These are phyloP conservation scores for Penicillium psychrofluorescens DNA, from an alignment of 495 filamentous ascomycete genomes.

Conservation along the genomic window DNA sequence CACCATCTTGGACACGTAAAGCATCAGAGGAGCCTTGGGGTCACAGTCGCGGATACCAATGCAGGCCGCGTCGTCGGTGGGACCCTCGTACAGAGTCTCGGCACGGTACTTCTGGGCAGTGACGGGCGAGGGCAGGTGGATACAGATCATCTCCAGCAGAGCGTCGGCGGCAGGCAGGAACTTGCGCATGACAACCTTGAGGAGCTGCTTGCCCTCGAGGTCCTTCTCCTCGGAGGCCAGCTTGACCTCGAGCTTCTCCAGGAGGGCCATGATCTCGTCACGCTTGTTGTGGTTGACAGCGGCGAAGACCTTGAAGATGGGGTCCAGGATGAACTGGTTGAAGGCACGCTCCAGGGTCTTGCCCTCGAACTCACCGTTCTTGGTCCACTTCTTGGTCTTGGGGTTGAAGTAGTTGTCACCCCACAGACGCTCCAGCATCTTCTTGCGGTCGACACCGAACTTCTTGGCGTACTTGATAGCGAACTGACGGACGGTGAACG, in stretches of 20 bases:
- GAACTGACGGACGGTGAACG: constrained; percentile 99
- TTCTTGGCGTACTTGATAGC: constrained; percentile 97
- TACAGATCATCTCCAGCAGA: constrained; percentile 99
- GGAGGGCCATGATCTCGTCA: constrained; percentile 75
- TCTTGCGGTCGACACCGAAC: constrained; percentile 97
- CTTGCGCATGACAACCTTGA: constrained; percentile 97
- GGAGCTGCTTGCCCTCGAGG: constrained; percentile 89
- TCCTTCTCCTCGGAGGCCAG: constrained; percentile 80
- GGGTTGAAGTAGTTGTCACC: constrained; percentile 99
- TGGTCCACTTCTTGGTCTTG: constrained; percentile 99
- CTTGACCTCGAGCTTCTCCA: constrained; percentile 90
- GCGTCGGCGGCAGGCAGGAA: constrained; percentile 98
- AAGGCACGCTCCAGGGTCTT: constrained; percentile 93
- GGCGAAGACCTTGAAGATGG: constrained; percentile 97
- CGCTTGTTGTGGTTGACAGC: constrained; percentile 98
- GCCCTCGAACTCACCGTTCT: constrained; percentile 68
- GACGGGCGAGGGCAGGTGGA: constrained; percentile 93
- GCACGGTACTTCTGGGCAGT: constrained; percentile 97
- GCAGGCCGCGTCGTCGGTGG: constrained; percentile 80
- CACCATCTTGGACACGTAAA: constrained; percentile 99
- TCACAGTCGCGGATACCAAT: constrained; percentile 97
- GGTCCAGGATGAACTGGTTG: constrained; percentile 97
- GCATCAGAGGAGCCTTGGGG: constrained; percentile 95
- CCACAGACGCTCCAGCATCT: constrained; percentile 99
- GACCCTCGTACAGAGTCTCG: constrained; percentile 98